A percentile compares a stretch with the other conserved stretches of the same genome.
phyloP scores from a whole-genome alignment of 345 rosid genomes.

The rapeseed (Brassica napus) region Da-Ae NC_063447.1:18086501-18087000 shows the following conservation, averaged over 20 bases:
- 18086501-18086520: slow-evolving; percentile 3
- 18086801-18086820: background rate
- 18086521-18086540: slow-evolving; percentile 11
- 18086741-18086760: background rate
- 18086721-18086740: background rate
- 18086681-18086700: background rate
- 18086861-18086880: background rate
- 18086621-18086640: background rate
- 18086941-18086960: background rate
- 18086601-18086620: background rate
- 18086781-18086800: too few species aligned
- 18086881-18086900: background rate
- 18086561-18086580: slow-evolving; percentile 11
- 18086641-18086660: background rate
- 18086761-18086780: too few species aligned
- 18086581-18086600: slow-evolving; percentile 2
- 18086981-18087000: background rate
- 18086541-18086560: slow-evolving; percentile 4
- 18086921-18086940: background rate
- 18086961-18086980: background rate
- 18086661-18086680: background rate
- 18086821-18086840: background rate
- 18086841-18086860: slow-evolving; percentile 5
- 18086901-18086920: background rate
- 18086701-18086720: background rate